A percentile compares a stretch with the other conserved stretches of the same genome.
Evolutionary conservation across 805 yeast genomes (phyloP).

Genomic region (Myxozyma sirexii): DNA sequence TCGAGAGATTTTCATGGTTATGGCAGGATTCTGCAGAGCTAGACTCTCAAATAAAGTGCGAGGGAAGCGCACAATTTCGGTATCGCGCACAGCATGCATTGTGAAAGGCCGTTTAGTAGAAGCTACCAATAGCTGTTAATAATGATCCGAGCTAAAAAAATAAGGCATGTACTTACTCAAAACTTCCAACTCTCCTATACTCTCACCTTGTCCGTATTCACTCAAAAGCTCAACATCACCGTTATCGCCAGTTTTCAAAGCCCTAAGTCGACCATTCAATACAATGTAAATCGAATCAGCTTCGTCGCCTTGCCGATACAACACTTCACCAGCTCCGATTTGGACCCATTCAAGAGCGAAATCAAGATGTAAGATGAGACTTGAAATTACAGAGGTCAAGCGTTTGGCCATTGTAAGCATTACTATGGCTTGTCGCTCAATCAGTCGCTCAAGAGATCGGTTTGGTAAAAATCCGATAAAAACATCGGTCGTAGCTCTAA

Average conservation of each 20-base stretch:
- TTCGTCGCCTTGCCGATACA: slow-evolving; percentile 78
- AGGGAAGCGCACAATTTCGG: slow-evolving; percentile 92
- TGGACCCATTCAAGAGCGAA: slow-evolving; percentile 96
- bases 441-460: slow-evolving; percentile 60
- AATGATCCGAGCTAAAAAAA: neutral
- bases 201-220: slow-evolving; percentile 92
- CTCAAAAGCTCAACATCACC: slow-evolving; percentile 48
- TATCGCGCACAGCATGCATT: slow-evolving; percentile 84
- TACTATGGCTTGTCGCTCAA: slow-evolving; percentile 75
- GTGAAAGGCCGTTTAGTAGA: slow-evolving; percentile 66
- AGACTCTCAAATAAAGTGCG: slow-evolving; percentile 83
- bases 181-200: slow-evolving; percentile 94
- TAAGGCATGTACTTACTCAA: slow-evolving; percentile 53
- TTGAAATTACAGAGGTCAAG: slow-evolving; percentile 66
- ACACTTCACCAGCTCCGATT: slow-evolving; percentile 76
- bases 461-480: slow-evolving; percentile 75
- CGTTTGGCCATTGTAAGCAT: slow-evolving; percentile 77
- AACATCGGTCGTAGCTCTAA: slow-evolving; percentile 61
- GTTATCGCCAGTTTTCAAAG: slow-evolving; percentile 44
- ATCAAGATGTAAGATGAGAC: slow-evolving; percentile 72
- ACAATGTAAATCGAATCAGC: slow-evolving; percentile 93
- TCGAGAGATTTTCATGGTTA: slow-evolving; percentile 86
- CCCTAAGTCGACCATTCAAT: slow-evolving; percentile 82
- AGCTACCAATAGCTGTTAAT: neutral
- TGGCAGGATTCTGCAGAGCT: slow-evolving; percentile 81